Evolutionary conservation across 2,329 filamentous ascomycete species (phyloP).

Genomic region (Verticillium nonalfalfae): DNA sequence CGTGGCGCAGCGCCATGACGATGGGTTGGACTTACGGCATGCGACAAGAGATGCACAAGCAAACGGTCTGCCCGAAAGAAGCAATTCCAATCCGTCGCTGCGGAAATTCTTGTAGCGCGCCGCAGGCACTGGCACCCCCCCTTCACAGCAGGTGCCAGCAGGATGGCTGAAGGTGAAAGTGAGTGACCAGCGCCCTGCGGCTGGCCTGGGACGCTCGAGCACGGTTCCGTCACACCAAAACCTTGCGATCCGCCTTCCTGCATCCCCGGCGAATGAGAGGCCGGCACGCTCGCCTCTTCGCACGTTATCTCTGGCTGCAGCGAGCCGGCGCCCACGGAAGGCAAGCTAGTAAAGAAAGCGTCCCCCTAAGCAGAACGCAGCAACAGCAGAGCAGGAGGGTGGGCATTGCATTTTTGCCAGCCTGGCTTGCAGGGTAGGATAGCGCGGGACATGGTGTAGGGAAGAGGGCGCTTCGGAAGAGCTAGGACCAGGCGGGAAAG

Average conservation of each 20-base stretch:
- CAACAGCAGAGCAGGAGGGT: neutral
- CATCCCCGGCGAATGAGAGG: neutral
- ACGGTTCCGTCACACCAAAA: neutral
- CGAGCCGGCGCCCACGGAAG: neutral
- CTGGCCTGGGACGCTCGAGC: neutral
- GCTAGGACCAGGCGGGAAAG: neutral
- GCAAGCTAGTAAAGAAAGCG: neutral
- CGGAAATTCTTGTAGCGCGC: neutral
- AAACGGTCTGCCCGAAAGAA: neutral
- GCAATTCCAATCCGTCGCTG: neutral
- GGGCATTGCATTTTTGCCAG: neutral
- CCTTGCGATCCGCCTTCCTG: neutral
- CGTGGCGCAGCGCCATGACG: neutral
- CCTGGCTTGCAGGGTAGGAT: neutral
- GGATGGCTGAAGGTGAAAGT: neutral
- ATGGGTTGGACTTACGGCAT: neutral
- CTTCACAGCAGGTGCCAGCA: neutral
- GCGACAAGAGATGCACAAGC: neutral
- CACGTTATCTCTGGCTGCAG: neutral
- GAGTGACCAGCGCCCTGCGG: neutral
- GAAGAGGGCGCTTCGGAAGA: neutral
- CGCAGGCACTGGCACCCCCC: neutral
- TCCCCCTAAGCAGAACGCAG: neutral
- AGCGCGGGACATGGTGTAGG: neutral
- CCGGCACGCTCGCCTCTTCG: neutral